Evolutionary conservation across 331 rosid genomes (phyloP).

Genomic region (Quercus lobata): DNA sequence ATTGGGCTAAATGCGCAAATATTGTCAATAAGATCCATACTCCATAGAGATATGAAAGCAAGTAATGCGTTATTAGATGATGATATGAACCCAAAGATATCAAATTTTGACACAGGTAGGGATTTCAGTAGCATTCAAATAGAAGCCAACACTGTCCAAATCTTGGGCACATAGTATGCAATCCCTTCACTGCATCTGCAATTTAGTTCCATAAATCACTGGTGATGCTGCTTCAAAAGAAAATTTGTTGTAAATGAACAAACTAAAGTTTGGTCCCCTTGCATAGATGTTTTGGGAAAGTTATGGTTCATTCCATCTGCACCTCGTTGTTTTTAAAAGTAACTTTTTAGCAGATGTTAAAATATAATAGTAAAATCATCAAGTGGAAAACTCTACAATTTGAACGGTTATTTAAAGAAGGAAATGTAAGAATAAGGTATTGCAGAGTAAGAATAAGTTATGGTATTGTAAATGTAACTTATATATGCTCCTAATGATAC

Average conservation of each 20-base stretch:
- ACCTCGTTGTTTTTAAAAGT: neutral
- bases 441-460: neutral
- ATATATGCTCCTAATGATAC: neutral
- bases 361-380: too few species aligned
- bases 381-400: too few species aligned
- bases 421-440: neutral
- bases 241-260: too few species aligned
- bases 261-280: neutral
- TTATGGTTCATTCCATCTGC: neutral
- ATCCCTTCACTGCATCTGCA: neutral
- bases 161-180: constrained; percentile 51
- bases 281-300: neutral
- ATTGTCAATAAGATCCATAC: too few species aligned
- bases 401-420: neutral
- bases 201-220: neutral
- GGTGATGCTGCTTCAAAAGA: neutral
- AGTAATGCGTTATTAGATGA: too few species aligned
- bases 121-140: too few species aligned
- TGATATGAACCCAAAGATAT: too few species aligned
- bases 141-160: neutral
- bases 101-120: too few species aligned
- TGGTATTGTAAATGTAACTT: neutral
- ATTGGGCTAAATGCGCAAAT: too few species aligned
- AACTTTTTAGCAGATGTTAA: too few species aligned
- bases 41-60: too few species aligned